Evolutionary conservation across 2,329 filamentous ascomycete species (phyloP), one percentile per base, ranked within the genome.

Genomic region (Sporothrix pseudoabietina): DNA sequence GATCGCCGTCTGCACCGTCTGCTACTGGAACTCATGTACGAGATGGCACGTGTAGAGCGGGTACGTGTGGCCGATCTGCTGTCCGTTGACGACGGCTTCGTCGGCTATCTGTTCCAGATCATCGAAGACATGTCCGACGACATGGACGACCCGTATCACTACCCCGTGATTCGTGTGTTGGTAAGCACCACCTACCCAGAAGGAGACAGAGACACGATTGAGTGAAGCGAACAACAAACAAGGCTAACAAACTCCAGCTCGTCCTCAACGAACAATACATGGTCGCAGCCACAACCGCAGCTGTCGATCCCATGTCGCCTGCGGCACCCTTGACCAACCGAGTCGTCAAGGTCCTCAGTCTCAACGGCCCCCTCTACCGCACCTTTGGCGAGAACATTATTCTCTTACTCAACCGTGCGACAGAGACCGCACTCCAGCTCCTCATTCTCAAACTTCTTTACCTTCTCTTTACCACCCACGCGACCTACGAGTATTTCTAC

Each of bases 361-460:
- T 92, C 32, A 87, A 96, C 78, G 95, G 95, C 3, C 88, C 90
- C 68, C 86, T 86, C 1, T 98, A 94, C 81, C 94, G 95, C 79
- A 98, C 95, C 0, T 99, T 99, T 84, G 96, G 96, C 71, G 95
- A 98, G 83, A 99, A 98, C 77, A 92, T 99, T 75, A 99, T 99
- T 76, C 85, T 99, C 5, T 87, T 99, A 1, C 87, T 99, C 54
- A 99, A 99, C 80, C 91, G 96, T 78, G 96, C 98, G 84, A 94
- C 92, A 10, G 94, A 98, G 81, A 97, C 96, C 0, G 95, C 94
- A 1, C 88, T 97, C 52, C 97, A 99, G 82, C 87, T 99, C 35
- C 87, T 99, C n/a, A 98, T 98, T 74, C 86, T 99, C 57, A 99
- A 99, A 82, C 88, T 98, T 4, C 86, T 99, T 39, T 99, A 98